These are phyloP conservation scores for Eleusine coracana DNA, from an alignment of 176 grass and related monocot genomes.

Conservation along the genomic window DNA sequence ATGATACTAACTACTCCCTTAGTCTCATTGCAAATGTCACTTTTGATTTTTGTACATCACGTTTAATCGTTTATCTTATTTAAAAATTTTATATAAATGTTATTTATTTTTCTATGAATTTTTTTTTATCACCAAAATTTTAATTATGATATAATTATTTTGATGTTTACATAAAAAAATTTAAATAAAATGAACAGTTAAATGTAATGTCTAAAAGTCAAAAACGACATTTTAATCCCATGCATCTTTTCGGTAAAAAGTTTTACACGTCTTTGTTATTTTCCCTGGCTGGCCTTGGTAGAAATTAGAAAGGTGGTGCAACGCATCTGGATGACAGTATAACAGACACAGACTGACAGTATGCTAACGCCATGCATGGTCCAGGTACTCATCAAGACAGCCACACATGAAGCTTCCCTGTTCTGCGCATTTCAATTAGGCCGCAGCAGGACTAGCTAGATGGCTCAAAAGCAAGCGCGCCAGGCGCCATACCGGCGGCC, in stretches of 20 bases:
- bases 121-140: no score
- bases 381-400: neutral
- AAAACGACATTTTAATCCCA: no score
- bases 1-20: neutral
- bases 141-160: no score
- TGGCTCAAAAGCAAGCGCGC: neutral
- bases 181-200: no score
- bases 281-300: neutral
- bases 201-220: no score
- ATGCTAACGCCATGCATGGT: neutral
- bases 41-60: no score
- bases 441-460: neutral
- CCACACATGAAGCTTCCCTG: conserved; percentile 22
- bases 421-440: conserved; percentile 35
- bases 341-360: neutral
- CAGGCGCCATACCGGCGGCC: neutral
- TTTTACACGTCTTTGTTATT: neutral
- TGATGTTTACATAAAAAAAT: no score
- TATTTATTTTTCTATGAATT: no score
- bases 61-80: no score
- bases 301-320: conserved; percentile 4
- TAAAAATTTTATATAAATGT: no score
- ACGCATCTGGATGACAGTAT: neutral
- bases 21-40: no score
- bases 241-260: neutral